Conservation (phyloP, 2,329 filamentous ascomycete genomes). For the Claviceps lovelessii region DNA sequence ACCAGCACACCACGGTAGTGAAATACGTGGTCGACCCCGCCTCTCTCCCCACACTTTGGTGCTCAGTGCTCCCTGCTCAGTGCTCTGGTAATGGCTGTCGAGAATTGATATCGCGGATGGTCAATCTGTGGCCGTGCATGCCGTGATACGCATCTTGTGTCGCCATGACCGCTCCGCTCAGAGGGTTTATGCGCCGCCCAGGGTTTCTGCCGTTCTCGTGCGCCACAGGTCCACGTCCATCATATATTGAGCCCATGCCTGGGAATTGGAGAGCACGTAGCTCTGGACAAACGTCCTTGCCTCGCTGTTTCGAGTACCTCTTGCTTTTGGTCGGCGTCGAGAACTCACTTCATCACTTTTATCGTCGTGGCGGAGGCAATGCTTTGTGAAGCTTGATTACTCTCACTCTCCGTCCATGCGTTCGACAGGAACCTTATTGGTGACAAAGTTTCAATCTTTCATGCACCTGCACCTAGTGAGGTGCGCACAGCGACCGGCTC, state of each 20-base stretch:
- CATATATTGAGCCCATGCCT: not conserved
- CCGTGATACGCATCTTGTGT: not conserved
- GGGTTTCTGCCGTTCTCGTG: not conserved
- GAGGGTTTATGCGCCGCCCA: not conserved
- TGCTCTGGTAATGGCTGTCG: not conserved
- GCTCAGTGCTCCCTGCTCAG: no score
- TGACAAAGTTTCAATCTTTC: not conserved
- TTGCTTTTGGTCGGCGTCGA: not conserved
- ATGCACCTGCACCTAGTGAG: not conserved
- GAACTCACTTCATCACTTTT: not conserved
- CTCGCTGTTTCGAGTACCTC: no score
- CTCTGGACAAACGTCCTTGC: not conserved
- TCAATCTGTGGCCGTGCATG: not conserved
- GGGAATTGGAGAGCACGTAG: not conserved
- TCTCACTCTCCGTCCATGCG: not conserved
- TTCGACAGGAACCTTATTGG: not conserved
- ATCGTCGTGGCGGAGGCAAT: not conserved
- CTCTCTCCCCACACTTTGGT: not conserved
- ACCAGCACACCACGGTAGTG: no score
- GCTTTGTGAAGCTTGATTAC: not conserved
- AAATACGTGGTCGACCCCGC: not conserved
- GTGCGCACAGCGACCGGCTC: not conserved
- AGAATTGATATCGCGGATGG: not conserved
- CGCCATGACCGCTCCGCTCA: conserved; percentile 1
- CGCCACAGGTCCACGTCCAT: not conserved